A percentile compares a stretch with the other conserved stretches of the same genome.
These are phyloP conservation scores for Eucalyptus curtisii DNA, from an alignment of 345 rosid species.

Conservation along the genomic window DNA sequence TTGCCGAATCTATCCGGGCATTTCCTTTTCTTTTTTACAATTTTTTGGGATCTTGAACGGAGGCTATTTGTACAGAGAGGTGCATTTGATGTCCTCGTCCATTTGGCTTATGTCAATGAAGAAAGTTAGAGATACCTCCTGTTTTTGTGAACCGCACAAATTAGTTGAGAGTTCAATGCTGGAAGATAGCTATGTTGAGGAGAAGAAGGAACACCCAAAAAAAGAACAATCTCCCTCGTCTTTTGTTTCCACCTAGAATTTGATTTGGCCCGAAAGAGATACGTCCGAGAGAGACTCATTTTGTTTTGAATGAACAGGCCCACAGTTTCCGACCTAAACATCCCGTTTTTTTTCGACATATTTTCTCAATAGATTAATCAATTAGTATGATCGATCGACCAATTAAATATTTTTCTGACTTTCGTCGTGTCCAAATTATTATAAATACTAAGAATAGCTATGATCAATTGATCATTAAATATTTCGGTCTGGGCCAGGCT, in stretches of 20 bases:
- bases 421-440: neutral
- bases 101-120: neutral
- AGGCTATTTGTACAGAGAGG: neutral
- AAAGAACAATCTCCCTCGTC: neutral
- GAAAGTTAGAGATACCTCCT: neutral
- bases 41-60: neutral
- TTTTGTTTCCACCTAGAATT: neutral
- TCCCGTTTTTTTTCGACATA: neutral
- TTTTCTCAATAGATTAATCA: neutral
- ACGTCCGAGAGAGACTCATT: neutral
- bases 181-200: neutral
- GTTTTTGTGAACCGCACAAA: neutral
- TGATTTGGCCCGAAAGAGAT: neutral
- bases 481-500: neutral
- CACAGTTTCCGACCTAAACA: neutral
- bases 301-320: neutral
- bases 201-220: neutral
- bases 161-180: neutral
- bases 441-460: neutral
- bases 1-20: neutral
- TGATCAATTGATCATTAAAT: neutral
- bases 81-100: neutral
- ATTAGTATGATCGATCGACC: neutral
- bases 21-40: neutral
- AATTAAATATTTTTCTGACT: neutral